phyloP scores from a whole-genome alignment of 495 filamentous ascomycete species.

The Stereocaulon alpinum region DNA sequence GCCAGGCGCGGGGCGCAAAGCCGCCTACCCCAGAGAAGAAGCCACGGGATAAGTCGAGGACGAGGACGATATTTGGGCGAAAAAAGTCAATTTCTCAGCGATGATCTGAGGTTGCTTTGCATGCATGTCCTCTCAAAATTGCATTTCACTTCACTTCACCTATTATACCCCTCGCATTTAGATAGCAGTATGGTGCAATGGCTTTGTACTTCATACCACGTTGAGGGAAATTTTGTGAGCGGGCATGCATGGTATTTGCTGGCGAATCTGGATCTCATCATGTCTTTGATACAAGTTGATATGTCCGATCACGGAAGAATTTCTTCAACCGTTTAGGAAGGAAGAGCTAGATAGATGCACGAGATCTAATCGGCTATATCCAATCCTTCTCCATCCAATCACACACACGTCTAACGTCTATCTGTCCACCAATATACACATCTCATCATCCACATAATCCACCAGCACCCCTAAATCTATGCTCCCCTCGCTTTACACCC shows the following conservation, averaged over 20 bases:
- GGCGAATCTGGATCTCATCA: neutral
- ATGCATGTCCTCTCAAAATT: neutral
- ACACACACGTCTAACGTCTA: neutral
- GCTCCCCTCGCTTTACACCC: conserved; percentile 30
- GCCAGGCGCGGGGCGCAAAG: conserved; percentile 30
- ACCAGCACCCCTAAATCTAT: conserved; percentile 26
- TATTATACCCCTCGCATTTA: conserved; percentile 11
- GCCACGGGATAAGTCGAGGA: conserved; percentile 50
- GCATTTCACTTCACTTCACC: conserved; percentile 4
- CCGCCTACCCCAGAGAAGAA: conserved; percentile 44
- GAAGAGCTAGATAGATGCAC: neutral
- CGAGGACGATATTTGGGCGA: conserved; percentile 55
- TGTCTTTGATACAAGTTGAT: neutral
- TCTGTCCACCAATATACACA: neutral
- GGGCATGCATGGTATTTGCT: neutral
- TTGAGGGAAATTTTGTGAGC: neutral
- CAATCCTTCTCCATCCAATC: no score
- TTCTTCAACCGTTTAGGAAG: neutral
- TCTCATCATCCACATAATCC: conserved; percentile 8
- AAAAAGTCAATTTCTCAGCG: conserved; percentile 40
- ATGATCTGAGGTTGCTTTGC: neutral
- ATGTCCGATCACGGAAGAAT: neutral
- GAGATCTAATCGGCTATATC: neutral
- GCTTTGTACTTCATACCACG: neutral
- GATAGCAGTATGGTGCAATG: neutral